Evolutionary conservation across 768 basidiomycete genomes (phyloP), one percentile per base, ranked within the genome.

Genomic region (Brasilioporus rufonigricans): DNA sequence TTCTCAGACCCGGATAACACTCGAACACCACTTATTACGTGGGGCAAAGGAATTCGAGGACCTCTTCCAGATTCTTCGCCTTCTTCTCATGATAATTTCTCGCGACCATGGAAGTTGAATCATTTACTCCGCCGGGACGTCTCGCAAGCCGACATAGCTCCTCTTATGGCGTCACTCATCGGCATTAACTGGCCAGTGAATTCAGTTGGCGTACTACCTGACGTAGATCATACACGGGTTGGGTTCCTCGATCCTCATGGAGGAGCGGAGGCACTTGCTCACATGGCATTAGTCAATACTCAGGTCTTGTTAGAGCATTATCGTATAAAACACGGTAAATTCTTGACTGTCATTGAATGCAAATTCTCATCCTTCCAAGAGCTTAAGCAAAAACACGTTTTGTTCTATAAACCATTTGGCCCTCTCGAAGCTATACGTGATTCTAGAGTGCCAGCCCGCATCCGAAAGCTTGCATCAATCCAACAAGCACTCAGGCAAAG

Each of bases 71-170:
- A 86, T 56, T 71, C 72, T 6, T 60, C 61, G 2, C 74, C 66
- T 23, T 81, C 86, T 3, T 86, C 87, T 0, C 86, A 90, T 51
- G 90, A 92, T 60, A 73, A 77, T 0, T 91, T 86, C 64, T 90
- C 90, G 2, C 64, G 63, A 33, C 76, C 80, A 2, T 93, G 89
- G 89, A 68, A 73, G 3, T 69, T 92, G 4, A 62, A 68, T 2
- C 78, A 84, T 47, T 65, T 91, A 1, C 73, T 80, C 33, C 78
- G 90, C 18, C 80, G 82, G 33, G 92, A 94, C 58, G 78, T 94
- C 5, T 89, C 89, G 53, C 92, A 94, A 63, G 92, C 90, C 0
- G 91, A 93, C 62, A 75, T 94, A 16, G 79, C 92, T 9, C 77
- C 86, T 4, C 74, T 94, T 44, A 91, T 93, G 87, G 79, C 89